Conservation (phyloP, 495 filamentous ascomycete species). For the Trichoderma gamsii region DNA sequence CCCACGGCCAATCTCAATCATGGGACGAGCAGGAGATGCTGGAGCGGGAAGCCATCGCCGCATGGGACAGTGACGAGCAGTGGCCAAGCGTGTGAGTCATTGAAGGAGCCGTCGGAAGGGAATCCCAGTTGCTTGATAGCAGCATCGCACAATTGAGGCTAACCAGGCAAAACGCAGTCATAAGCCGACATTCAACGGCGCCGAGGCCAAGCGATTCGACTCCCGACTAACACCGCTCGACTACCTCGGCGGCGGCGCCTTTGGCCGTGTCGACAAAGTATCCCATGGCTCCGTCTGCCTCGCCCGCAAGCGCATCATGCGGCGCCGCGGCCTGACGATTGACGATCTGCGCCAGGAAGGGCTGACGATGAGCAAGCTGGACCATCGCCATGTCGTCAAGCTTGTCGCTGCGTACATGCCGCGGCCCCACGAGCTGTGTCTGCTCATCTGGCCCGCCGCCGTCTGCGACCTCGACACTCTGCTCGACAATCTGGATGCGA, state of each 20-base stretch:
- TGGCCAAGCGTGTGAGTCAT: constrained; percentile 9
- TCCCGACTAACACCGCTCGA: constrained; percentile 23
- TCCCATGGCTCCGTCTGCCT: constrained; percentile 27
- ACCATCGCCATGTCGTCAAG: constrained; percentile 38
- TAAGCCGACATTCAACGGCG: constrained; percentile 15
- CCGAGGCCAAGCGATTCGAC: constrained; percentile 32
- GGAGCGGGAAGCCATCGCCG: constrained; percentile 1
- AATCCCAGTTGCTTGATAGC: not conserved
- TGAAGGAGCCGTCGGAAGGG: not conserved
- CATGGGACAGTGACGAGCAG: constrained; percentile 1
- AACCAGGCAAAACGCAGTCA: not conserved
- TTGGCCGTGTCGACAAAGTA: constrained; percentile 35
- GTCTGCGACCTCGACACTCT: constrained; percentile 36
- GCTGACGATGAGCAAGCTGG: constrained; percentile 37
- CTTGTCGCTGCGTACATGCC: constrained; percentile 38
- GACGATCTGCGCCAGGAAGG: constrained; percentile 34
- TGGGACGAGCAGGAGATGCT: not conserved
- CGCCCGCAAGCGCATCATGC: constrained; percentile 30
- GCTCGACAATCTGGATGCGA: constrained; percentile 32
- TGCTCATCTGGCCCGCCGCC: constrained; percentile 40
- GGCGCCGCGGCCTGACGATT: constrained; percentile 22
- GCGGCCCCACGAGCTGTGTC: constrained; percentile 26
- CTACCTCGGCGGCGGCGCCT: constrained; percentile 30
- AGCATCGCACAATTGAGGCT: not conserved
- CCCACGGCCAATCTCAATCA: not conserved